Base-by-base conservation (phyloP, 2,329 filamentous ascomycete species). In the Incumbomyces delicatus region DNA sequence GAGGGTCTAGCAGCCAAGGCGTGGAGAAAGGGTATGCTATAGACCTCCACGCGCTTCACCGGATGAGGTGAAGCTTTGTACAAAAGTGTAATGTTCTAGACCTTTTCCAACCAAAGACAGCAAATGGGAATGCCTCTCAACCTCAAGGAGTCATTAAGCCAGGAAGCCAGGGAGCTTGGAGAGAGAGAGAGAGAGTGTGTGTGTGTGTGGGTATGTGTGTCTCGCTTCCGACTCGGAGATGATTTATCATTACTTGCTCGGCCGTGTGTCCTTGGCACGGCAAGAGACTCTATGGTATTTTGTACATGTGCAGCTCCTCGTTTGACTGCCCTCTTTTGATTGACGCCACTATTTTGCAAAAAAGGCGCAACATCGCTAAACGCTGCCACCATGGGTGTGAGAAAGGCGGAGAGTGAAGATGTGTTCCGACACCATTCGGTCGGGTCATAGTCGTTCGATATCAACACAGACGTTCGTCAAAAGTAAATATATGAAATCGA, bases 21-120 rank as follows among this genome's bases (percentile, higher is more conserved):
- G 2, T 96, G 92, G 92, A 83, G 92, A 62, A 88, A 84, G 66
- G 80, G 76, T 14, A 96, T 98, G 92, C 66, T 94, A 57, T 95
- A 66, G 74, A 31, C 4, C n/a, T 31, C 33, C 8, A n/a, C n/a
- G 31, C 31, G n/a, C 16, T 17, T 10, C 35, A 12, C 8, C 5
- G 36, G 12, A 5, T 3, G 36, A 31, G 32, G 13, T 16, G 14
- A 18, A 12, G 2, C 10, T 14, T n/a, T 13, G 33, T 43, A 16
- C 41, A 31, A 33, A 12, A 14, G 27, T n/a, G 14, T 29, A 41
- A 22, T n/a, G 20, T n/a, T 35, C 22, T 27, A 27, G 22, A 27
- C 22, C 4, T 27, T 8, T 27, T 4, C 22, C 22, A 27, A 27
- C 22, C 4, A 27, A 8, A 27, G 22, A 27, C 22, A 27, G 8